A percentile compares a stretch with the other conserved stretches of the same genome.
Evolutionary conservation across 2,329 filamentous ascomycete genomes (phyloP).

Genomic region (Aureobasidium vineae): DNA sequence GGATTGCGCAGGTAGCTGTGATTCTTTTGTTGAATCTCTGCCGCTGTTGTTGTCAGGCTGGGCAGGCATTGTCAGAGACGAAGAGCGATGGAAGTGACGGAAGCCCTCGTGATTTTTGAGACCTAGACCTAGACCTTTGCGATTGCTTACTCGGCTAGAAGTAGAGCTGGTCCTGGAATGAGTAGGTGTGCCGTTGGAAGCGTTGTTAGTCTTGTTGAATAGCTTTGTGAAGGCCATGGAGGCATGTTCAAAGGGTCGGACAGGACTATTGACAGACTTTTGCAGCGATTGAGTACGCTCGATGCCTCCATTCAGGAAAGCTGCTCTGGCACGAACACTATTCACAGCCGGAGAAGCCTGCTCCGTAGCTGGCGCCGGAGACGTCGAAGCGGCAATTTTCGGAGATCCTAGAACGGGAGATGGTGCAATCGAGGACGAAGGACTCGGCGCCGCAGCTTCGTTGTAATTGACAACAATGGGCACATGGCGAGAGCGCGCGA

Average conservation of each 20-base stretch:
- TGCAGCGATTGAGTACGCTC: slow-evolving; percentile 33
- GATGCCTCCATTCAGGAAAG: slow-evolving; percentile 28
- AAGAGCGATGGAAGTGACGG: slow-evolving; percentile 20
- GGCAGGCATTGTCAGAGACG: not conserved
- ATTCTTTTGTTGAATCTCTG: not conserved
- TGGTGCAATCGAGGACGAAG: not conserved
- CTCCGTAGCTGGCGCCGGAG: not conserved
- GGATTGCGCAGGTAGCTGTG: not conserved
- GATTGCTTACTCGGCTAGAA: slow-evolving; percentile 17
- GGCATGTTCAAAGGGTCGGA: slow-evolving; percentile 42
- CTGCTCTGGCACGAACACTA: slow-evolving; percentile 27
- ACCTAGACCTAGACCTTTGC: slow-evolving; percentile 9
- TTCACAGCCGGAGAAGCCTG: slow-evolving; percentile 3
- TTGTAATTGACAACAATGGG: slow-evolving; percentile 29
- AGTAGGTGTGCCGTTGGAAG: slow-evolving; percentile 32
- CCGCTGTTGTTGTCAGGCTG: not conserved
- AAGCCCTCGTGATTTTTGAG: slow-evolving; percentile 23
- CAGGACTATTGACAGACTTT: slow-evolving; percentile 37
- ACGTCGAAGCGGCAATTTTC: not conserved
- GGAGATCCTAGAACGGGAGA: not conserved
- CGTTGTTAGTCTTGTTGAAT: slow-evolving; percentile 36
- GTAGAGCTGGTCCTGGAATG: slow-evolving; percentile 22
- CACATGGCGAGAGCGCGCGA: slow-evolving; percentile 26
- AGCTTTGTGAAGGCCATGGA: slow-evolving; percentile 41
- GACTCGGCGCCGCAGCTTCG: not conserved